Base-by-base conservation (phyloP, 140 eudicot species). In the Erigeron philadelphicus region DNA sequence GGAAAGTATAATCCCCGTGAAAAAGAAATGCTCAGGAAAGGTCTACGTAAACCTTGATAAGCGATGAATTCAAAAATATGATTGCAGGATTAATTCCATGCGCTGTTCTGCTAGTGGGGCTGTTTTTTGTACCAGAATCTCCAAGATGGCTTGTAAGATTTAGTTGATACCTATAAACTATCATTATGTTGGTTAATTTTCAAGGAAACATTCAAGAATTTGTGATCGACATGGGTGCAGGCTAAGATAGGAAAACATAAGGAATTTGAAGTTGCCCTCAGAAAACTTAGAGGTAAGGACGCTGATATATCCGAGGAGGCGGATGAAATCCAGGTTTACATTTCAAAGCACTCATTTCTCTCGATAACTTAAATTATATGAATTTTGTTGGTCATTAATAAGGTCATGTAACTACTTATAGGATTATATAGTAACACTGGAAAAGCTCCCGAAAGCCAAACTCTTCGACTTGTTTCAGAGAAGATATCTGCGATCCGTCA, bases 141-240 rank as follows among this genome's bases (percentile, higher is more conserved):
- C 98, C 98, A 11, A 82, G 95, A 80, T 87, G 97, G 97, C 88
- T 90, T 79, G 97, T 87, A 81, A 78, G 38, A 35, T 13, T 70
- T 40, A 23, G 42, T 47, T 9, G 10, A 46, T 4, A 48, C 23
- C 11, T 21, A 44, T 10, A 11, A 61, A n/a, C 6, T 23, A 31
- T 16, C 9, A 11, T 40, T 17, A 54, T 61, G 49, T 11, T 23
- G 3, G 21, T 72, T 9, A 55, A 1, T 55, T 56, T 56, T 43
- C 0, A 60, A 7, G 9, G 45, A 52, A 52, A 79, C 15, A 50
- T 59, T 78, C 15, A 18, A 74, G 10, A 65, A 42, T 23, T 68
- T 55, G 16, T 64, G 6, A 31, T 68, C 18, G 17, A 48, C 72
- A 68, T 72, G 67, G 41, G 17, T 74, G 72, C 84, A 92, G 98